Evolutionary conservation across 1,284 basidiomycete genomes (phyloP), one percentile per base, ranked within the genome.

Genomic region (Ustilago curta): DNA sequence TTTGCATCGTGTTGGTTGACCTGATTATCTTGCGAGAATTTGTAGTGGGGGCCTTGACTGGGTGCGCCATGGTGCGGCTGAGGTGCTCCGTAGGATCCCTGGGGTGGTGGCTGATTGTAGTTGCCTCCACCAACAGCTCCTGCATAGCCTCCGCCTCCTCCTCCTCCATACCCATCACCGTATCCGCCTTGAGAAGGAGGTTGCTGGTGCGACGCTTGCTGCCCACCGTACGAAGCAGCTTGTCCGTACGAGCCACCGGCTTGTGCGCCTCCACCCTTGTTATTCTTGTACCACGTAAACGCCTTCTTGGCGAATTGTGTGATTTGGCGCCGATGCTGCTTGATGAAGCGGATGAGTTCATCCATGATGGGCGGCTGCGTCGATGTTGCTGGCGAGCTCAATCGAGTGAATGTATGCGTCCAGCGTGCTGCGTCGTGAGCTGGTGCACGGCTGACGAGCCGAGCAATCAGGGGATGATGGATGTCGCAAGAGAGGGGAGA

Each of bases 1-100:
- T 78, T 69, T 29, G 76, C 72, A 65, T 84, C 83, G 59, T 81
- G 76, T 23, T 76, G 72, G 67, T 84, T 84, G 19, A 81, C 76
- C 69, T 83, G 81, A 59, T 81, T 81, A 58, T 81, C 79, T 53
- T 62, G 47, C 21, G 74, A 76, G 62, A 48, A 76, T 47, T 76
- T 76, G 65, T 72, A 72, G 65, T 76, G 74, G 6, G 74, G 74
- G 3, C 70, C 74, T 47, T 71, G 69, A 21, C 55, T 65, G 12
- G 64, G 57, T 35, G 74, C 74, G 18, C 60, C 63, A 8, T 72
- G 47, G 16, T 68, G 62, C 25, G 44, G 54, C 11, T 64, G 70
- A 16, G 68, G 79, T n/a, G 54, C 61, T n/a, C 44, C 23, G 59
- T 82, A 80, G 16, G 61, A 49, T 8, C 79, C 79, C 42, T 80